These are phyloP conservation scores for Bipolaris bicolor DNA, from an alignment of 2,329 filamentous ascomycete species.

Conservation along the genomic window DNA sequence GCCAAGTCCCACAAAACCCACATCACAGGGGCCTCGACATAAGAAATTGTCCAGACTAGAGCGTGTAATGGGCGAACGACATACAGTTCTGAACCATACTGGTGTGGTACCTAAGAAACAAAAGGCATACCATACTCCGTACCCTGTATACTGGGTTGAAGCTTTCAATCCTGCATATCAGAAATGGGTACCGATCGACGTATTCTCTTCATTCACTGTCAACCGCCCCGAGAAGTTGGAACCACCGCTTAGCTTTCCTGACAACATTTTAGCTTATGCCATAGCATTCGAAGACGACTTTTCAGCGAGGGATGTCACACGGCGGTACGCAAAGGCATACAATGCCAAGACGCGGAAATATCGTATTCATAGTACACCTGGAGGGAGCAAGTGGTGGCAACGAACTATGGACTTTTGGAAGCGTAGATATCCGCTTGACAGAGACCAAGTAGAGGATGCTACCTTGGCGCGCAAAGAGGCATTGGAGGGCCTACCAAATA, in stretches of 20 bases:
- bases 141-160: conserved; percentile 94
- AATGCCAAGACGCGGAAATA: conserved; percentile 85
- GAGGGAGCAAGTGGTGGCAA: conserved; percentile 63
- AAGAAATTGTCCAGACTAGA: conserved; percentile 44
- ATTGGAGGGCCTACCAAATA: conserved; percentile 80
- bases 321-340: conserved; percentile 84
- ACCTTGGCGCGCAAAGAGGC: conserved; percentile 75
- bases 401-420: conserved; percentile 56
- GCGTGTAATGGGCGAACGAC: conserved; percentile 39
- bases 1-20: conserved; percentile 28
- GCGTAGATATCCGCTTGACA: conserved; percentile 55
- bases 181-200: conserved; percentile 90
- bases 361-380: conserved; percentile 73
- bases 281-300: conserved; percentile 84
- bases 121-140: conserved; percentile 70
- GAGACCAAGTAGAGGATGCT: conserved; percentile 83
- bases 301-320: conserved; percentile 81
- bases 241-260: conserved; percentile 76
- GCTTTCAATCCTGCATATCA: conserved; percentile 83
- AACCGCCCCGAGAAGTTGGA: conserved; percentile 79
- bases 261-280: conserved; percentile 82
- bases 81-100: conserved; percentile 31
- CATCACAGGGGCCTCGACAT: conserved; percentile 27
- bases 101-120: conserved; percentile 47
- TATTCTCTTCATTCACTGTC: conserved; percentile 79